Percentiles rank a stretch among this genome's conserved stretches.
Evolutionary conservation across 345 rosid species (phyloP).

Genomic region (Brassica incana): DNA sequence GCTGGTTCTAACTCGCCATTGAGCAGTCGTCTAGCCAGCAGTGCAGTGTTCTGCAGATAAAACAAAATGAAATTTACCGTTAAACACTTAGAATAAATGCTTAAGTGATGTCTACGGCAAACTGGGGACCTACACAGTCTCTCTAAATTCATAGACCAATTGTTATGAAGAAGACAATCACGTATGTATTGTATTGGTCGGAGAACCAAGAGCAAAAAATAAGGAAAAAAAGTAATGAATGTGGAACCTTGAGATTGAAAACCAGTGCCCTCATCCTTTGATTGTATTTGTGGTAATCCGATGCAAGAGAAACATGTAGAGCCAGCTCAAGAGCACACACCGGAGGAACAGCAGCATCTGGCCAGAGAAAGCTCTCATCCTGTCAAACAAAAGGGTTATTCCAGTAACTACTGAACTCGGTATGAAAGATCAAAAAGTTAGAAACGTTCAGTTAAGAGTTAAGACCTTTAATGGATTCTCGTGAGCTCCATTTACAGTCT

Average conservation of each 20-base stretch:
- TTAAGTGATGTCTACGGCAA: neutral
- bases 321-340: conserved; percentile 82
- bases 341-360: conserved; percentile 44
- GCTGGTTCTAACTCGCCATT: conserved; percentile 81
- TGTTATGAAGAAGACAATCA: too few relatives aligned
- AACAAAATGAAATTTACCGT: neutral
- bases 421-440: too few relatives aligned
- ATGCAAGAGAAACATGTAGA: conserved; percentile 64
- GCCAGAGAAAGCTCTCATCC: conserved; percentile 31
- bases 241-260: conserved; percentile 82
- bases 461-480: conserved; percentile 45
- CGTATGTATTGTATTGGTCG: neutral
- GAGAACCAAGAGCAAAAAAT: neutral
- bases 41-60: conserved; percentile 50
- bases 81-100: neutral
- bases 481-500: neutral
- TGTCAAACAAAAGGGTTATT: conserved; percentile 30
- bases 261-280: conserved; percentile 80
- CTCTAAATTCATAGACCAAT: neutral
- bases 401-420: neutral
- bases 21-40: conserved; percentile 74
- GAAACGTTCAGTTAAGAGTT: too few relatives aligned
- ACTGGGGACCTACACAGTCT: neutral
- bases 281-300: conserved; percentile 87
- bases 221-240: neutral